A percentile compares a stretch with the other conserved stretches of the same genome.
These are phyloP conservation scores for Asterionellopsis glacialis DNA, from an alignment of 108 stramenopile genomes.

Conservation along the genomic window DNA sequence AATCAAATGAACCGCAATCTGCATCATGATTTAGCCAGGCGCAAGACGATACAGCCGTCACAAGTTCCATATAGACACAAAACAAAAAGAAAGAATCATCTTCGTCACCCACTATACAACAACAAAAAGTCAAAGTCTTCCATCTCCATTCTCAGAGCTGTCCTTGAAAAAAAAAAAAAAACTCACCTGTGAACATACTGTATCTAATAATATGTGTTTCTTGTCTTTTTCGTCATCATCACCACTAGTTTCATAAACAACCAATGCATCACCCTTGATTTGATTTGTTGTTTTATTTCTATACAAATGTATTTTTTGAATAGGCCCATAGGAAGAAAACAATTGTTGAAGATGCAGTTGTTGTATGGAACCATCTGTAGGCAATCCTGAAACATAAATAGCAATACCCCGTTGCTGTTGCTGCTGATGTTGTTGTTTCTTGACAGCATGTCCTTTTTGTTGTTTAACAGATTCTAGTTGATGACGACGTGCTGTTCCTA, in stretches of 20 bases:
- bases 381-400: constrained; percentile 70
- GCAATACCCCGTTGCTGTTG: constrained; percentile 13
- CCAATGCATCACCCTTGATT: constrained; percentile 71
- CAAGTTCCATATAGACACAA: too few relatives aligned
- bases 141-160: too few relatives aligned
- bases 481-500: constrained; percentile 50
- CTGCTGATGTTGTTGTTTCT: not conserved
- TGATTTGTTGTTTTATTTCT: constrained; percentile 43
- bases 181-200: constrained; percentile 75
- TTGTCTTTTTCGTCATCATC: constrained; percentile 10
- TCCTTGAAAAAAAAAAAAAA: too few relatives aligned
- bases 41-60: too few relatives aligned
- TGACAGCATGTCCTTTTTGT: not conserved
- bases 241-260: constrained; percentile 37
- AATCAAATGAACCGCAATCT: too few relatives aligned
- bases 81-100: too few relatives aligned
- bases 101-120: too few relatives aligned
- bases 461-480: constrained; percentile 18
- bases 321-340: constrained; percentile 53
- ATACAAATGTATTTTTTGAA: constrained; percentile 70
- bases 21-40: too few relatives aligned
- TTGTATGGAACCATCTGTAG: constrained; percentile 51
- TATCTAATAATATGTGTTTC: constrained; percentile 32
- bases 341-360: constrained; percentile 43
- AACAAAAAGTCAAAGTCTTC: too few relatives aligned